Conservation (phyloP, 768 basidiomycete genomes). For the Coprinopsis sp. region DNA sequence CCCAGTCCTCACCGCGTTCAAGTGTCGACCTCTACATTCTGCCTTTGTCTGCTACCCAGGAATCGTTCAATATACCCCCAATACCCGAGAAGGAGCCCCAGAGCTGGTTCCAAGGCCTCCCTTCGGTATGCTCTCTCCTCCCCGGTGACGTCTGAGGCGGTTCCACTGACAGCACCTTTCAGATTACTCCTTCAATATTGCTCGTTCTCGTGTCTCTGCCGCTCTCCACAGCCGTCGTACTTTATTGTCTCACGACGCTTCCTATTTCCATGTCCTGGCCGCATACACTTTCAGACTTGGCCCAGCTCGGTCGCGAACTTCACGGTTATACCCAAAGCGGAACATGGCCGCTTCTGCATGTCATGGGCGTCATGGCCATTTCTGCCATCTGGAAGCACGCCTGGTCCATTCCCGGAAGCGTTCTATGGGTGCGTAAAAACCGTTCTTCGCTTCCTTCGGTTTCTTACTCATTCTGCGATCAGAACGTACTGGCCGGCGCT, state of each 20-base stretch:
- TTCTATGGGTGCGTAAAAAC: slow-evolving; percentile 67
- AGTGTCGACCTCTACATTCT: slow-evolving; percentile 34
- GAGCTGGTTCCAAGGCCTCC: slow-evolving; percentile 23
- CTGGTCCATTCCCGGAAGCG: slow-evolving; percentile 94
- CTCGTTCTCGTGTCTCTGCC: slow-evolving; percentile 52
- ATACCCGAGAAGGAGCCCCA: slow-evolving; percentile 30
- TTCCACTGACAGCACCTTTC: slow-evolving; percentile 5
- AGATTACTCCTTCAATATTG: slow-evolving; percentile 38
- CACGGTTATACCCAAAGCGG: slow-evolving; percentile 77
- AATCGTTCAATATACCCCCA: slow-evolving; percentile 38
- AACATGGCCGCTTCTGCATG: slow-evolving; percentile 59
- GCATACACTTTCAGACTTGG: slow-evolving; percentile 67
- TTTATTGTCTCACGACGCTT: slow-evolving; percentile 73
- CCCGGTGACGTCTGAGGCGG: neutral
- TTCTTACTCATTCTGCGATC: slow-evolving; percentile 10
- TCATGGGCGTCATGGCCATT: slow-evolving; percentile 76
- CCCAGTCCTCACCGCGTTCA: slow-evolving; percentile 43
- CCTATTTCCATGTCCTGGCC: slow-evolving; percentile 78
- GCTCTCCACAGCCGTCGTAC: slow-evolving; percentile 62
- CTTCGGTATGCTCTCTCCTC: slow-evolving; percentile 23
- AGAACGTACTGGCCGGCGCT: slow-evolving; percentile 90
- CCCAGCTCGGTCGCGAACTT: slow-evolving; percentile 68
- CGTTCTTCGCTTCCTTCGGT: slow-evolving; percentile 12
- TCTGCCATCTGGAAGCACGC: slow-evolving; percentile 95
- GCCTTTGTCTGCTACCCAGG: slow-evolving; percentile 29